These are phyloP conservation scores for Solanum dulcamara DNA, from an alignment of 257 asterid genomes.

Conservation along the genomic window DNA sequence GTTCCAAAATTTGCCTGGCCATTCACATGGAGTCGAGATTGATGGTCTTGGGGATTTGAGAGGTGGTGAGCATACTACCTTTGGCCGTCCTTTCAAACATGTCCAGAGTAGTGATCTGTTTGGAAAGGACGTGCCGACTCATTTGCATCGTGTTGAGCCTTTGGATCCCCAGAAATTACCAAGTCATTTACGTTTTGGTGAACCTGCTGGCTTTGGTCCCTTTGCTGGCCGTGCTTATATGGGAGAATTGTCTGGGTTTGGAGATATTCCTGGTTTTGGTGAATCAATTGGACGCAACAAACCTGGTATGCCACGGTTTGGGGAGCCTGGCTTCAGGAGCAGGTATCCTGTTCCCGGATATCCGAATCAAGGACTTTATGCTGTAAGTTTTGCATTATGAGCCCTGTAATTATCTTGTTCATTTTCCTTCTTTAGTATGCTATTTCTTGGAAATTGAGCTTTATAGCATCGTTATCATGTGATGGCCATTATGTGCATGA, in stretches of 20 bases:
- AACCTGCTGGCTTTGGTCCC: constrained; percentile 39
- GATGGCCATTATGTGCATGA: not conserved
- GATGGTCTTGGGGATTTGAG: constrained; percentile 40
- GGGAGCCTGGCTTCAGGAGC: constrained; percentile 61
- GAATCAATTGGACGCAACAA: constrained; percentile 39
- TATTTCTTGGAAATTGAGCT: not conserved
- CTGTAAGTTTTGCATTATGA: constrained; percentile 27
- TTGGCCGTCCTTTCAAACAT: constrained; percentile 33
- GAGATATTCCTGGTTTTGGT: constrained; percentile 28
- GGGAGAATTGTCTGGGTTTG: constrained; percentile 34
- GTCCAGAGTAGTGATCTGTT: constrained; percentile 28
- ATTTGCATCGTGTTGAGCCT: constrained; percentile 31
- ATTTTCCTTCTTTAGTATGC: not conserved
- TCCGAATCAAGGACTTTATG: constrained; percentile 27
- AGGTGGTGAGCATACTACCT: constrained; percentile 41
- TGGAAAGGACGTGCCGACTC: constrained; percentile 41
- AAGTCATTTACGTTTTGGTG: constrained; percentile 30
- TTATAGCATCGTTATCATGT: not conserved
- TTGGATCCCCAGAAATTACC: constrained; percentile 38
- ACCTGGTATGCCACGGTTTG: constrained; percentile 33
- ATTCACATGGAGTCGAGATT: constrained; percentile 34
- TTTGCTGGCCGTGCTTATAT: constrained; percentile 36
- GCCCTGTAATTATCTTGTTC: not conserved
- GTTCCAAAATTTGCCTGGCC: constrained; percentile 42
- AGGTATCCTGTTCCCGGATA: constrained; percentile 41